Conservation (phyloP, 164 flowering plant genomes). For the Annona cherimola region DNA sequence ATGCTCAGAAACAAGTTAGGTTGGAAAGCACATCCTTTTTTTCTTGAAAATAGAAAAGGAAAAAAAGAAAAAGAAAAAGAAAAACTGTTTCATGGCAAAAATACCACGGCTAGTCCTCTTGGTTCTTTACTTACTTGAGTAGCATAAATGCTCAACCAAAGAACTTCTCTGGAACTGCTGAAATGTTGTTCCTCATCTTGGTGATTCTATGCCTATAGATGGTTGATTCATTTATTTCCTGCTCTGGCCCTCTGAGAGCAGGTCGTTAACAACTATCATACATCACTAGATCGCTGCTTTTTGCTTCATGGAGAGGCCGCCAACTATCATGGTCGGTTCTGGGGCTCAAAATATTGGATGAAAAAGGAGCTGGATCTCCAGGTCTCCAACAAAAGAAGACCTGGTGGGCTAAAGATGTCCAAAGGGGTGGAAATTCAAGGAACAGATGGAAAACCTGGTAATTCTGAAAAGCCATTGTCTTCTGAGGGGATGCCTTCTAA, state of each 20-base stretch:
- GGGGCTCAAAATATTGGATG: constrained; percentile 36
- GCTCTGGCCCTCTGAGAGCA: constrained; percentile 11
- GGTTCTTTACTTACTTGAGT: background rate
- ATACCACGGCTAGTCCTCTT: background rate
- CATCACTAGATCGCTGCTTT: constrained; percentile 16
- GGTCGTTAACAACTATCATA: constrained; percentile 7
- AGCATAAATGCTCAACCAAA: background rate
- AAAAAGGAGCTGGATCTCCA: constrained; percentile 25
- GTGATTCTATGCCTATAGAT: background rate
- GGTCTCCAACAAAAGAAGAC: constrained; percentile 10
- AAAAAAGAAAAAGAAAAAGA: no score
- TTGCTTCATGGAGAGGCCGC: constrained; percentile 18
- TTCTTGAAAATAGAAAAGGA: no score
- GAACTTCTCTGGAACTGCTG: background rate
- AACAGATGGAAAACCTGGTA: constrained; percentile 15
- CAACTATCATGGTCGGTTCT: constrained; percentile 27
- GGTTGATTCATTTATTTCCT: background rate
- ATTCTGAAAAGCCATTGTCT: constrained; percentile 14
- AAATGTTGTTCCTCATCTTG: background rate
- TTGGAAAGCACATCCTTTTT: no score
- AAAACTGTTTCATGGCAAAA: background rate
- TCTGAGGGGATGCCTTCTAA: constrained; percentile 11
- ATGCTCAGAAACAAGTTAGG: no score
- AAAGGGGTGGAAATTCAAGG: constrained; percentile 24
- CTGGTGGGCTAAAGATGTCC: constrained; percentile 15